Evolutionary conservation across 2,329 filamentous ascomycete species (phyloP).

Genomic region (Cladosporium sp.): DNA sequence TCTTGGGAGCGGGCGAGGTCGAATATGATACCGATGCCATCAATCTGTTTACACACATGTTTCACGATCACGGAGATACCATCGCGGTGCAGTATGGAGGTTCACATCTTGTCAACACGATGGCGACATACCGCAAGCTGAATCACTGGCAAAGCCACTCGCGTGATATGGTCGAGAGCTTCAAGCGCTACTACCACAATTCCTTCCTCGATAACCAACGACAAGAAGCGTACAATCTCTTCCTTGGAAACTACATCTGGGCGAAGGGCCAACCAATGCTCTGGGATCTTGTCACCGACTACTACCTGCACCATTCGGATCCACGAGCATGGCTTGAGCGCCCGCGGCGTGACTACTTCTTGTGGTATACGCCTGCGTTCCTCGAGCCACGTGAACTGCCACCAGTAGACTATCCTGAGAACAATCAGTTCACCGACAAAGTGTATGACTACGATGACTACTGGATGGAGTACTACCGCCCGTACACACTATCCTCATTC

Average conservation of each 20-base stretch:
- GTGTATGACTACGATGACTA: conserved; percentile 77
- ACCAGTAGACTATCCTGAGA: conserved; percentile 38
- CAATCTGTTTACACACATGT: conserved; percentile 95
- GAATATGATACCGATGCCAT: conserved; percentile 90
- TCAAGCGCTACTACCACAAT: conserved; percentile 99
- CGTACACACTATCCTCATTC: conserved; percentile 82
- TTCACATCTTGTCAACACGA: conserved; percentile 96
- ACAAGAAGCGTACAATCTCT: conserved; percentile 96
- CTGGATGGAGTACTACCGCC: conserved; percentile 96
- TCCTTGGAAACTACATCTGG: conserved; percentile 94
- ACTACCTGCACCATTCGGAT: conserved; percentile 89
- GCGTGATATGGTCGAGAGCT: conserved; percentile 97
- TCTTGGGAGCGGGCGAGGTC: conserved; percentile 75
- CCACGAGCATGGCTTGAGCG: conserved; percentile 71
- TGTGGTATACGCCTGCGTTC: conserved; percentile 79
- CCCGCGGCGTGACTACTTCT: conserved; percentile 69
- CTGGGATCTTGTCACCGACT: conserved; percentile 93
- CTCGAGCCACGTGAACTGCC: conserved; percentile 65
- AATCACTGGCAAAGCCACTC: conserved; percentile 99
- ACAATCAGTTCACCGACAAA: conserved; percentile 1
- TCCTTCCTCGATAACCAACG: conserved; percentile 97
- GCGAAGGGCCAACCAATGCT: conserved; percentile 86
- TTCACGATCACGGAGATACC: conserved; percentile 94
- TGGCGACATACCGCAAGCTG: conserved; percentile 98
- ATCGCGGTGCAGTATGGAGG: conserved; percentile 98